These are phyloP conservation scores for Paramecium octaurelia DNA, from an alignment of 73 alveolate genomes.

Conservation along the genomic window DNA sequence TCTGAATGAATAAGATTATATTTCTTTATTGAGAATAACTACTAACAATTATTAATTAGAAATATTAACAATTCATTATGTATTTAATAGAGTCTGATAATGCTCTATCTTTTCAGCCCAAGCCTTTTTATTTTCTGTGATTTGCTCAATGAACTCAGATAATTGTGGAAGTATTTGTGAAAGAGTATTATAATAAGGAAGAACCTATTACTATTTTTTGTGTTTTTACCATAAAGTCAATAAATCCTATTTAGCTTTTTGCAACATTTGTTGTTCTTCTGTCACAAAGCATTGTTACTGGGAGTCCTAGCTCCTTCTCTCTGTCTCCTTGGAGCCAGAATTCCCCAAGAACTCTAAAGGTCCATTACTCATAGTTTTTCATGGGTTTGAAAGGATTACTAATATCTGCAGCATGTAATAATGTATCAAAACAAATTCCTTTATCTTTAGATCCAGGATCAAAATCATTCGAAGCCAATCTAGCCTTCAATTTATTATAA, in stretches of 20 bases:
- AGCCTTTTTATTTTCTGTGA: neutral
- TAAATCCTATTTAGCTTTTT: constrained; percentile 91
- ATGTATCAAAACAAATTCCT: constrained; percentile 66
- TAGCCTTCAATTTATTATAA: neutral
- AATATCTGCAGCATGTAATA: constrained; percentile 85
- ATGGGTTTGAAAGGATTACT: constrained; percentile 81
- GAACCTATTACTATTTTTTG: neutral
- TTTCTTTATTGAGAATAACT: neutral
- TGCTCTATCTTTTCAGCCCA: constrained; percentile 27
- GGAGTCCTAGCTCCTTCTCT: constrained; percentile 86
- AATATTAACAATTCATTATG: neutral
- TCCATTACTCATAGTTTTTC: constrained; percentile 77
- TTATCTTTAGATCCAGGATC: constrained; percentile 67
- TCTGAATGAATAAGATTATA: no score
- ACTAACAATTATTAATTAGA: neutral
- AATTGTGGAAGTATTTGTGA: constrained; percentile 49
- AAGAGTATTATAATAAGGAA: constrained; percentile 76
- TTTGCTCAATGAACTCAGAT: neutral
- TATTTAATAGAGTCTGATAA: neutral
- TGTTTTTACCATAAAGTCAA: constrained; percentile 77
- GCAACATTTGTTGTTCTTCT: constrained; percentile 90
- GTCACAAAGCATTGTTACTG: constrained; percentile 87
- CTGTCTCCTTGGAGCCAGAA: constrained; percentile 89
- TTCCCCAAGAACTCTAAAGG: constrained; percentile 78
- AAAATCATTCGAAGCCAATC: constrained; percentile 62